A percentile compares a stretch with the other conserved stretches of the same genome.
Evolutionary conservation across 169 alveolate species (phyloP).

Genomic region (Eimeria acervulina): DNA sequence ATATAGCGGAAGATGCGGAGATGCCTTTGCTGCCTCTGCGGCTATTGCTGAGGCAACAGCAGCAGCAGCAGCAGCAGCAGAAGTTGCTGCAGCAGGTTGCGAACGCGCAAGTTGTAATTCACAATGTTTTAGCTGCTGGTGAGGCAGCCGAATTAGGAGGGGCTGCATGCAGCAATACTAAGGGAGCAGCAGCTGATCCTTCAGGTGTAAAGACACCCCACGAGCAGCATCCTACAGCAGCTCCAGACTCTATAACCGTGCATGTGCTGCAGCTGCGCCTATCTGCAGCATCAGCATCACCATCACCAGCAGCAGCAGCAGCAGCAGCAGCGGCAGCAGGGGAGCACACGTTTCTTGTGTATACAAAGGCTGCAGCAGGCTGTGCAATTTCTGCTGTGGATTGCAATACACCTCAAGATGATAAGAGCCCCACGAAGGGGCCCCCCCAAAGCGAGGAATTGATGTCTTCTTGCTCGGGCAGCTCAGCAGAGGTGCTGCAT

Average conservation of each 20-base stretch:
- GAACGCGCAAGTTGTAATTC: constrained; percentile 13
- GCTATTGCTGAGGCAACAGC: neutral
- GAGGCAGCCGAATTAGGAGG: neutral
- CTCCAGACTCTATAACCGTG: neutral
- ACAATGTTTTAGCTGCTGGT: neutral
- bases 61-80: constrained; percentile 17
- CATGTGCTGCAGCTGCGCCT: constrained; percentile 23
- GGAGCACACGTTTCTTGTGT: constrained; percentile 6
- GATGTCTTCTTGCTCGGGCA: neutral
- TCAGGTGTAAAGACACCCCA: neutral
- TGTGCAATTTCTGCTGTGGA: neutral
- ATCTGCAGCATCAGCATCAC: neutral
- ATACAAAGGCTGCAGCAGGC: constrained; percentile 37
- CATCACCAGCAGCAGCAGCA: neutral
- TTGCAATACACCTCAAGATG: neutral
- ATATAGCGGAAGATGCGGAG: neutral
- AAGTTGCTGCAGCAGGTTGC: constrained; percentile 34
- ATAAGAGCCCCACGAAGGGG: neutral
- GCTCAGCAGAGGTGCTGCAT: neutral
- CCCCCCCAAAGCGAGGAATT: neutral
- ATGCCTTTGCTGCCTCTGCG: constrained; percentile 22
- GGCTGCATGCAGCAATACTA: neutral
- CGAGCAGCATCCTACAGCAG: neutral
- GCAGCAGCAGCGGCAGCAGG: neutral
- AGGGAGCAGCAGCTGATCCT: neutral